Evolutionary conservation across 768 basidiomycete genomes (phyloP), one percentile per base, ranked within the genome.

Genomic region (Fomitopsis pulvina): DNA sequence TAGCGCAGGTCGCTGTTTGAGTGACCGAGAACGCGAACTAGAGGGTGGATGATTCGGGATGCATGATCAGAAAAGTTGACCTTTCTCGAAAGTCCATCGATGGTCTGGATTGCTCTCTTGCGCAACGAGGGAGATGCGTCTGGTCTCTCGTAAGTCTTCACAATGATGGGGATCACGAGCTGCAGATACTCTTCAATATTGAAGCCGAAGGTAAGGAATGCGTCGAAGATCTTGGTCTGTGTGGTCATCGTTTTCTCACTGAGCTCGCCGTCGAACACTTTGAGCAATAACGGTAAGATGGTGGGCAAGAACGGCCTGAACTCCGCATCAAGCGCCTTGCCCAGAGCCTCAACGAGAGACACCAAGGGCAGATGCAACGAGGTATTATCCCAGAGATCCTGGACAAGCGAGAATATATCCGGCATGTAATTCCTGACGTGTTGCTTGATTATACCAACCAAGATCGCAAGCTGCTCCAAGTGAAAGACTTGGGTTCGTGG

Each of bases 21-120:
- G 29, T 72, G 74, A 37, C 83, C 83, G 50, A 99, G 71, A 1
- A 97, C 88, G 30, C 96, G 79, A 34, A 92, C 86, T 22, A 99
- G 76, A 4, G 96, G 94, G 60, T 98, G 96, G 6, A 99, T 90
- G 59, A 98, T 96, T 21, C 95, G 82, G 9, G 92, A 95, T 20
- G 96, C 92, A 56, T 98, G 95, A 61, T 98, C 96, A 3, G 92
- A 92, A 62, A 99, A 97, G 68, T 98, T 97, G 57, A 98, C 92
- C 50, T 93, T 78, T 56, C 86, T 79, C 4, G 92, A 93, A 24
- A 99, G 69, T 20, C 87, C 88, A 40, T 92, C 92, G 37, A 98
- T 88, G 1, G 91, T 94, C 54, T 88, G 84, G 38, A 98, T 86
- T 0, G 95, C 94, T 43, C 84, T 80, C 67, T 91, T 92, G 39